Conservation (phyloP, 1,284 basidiomycete species). For the Porodaedalea pini region DNA sequence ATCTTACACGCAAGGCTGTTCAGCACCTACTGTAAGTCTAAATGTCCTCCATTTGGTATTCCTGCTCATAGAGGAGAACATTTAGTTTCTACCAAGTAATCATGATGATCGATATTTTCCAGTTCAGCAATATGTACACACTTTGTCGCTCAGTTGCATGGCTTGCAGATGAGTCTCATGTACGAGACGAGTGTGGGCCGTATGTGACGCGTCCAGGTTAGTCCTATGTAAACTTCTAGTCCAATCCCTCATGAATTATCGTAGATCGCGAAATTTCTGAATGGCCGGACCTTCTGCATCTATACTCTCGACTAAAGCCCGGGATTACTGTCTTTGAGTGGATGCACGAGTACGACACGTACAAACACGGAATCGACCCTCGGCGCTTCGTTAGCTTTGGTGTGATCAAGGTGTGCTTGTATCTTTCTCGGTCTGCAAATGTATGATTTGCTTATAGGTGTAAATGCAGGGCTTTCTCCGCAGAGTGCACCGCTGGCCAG, state of each 20-base stretch:
- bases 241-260: slow-evolving; percentile 23
- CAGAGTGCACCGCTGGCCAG: slow-evolving; percentile 89
- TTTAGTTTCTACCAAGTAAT: slow-evolving; percentile 91
- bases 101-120: slow-evolving; percentile 95
- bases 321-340: slow-evolving; percentile 86
- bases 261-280: slow-evolving; percentile 52
- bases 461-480: slow-evolving; percentile 77
- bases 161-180: slow-evolving; percentile 78
- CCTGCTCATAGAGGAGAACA: neutral
- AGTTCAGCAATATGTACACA: slow-evolving; percentile 97
- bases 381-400: slow-evolving; percentile 97
- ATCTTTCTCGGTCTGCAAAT: neutral
- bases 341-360: slow-evolving; percentile 78
- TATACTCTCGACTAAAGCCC: slow-evolving; percentile 85
- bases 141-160: slow-evolving; percentile 81
- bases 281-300: slow-evolving; percentile 80
- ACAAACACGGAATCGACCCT: slow-evolving; percentile 79
- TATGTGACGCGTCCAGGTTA: slow-evolving; percentile 81
- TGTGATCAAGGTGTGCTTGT: slow-evolving; percentile 80
- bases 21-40: slow-evolving; percentile 82
- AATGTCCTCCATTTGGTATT: neutral
- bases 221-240: slow-evolving; percentile 2
- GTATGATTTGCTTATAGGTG: neutral
- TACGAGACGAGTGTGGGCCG: slow-evolving; percentile 83
- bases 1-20: slow-evolving; percentile 82